Base-by-base conservation (phyloP, 768 basidiomycete genomes). In the Pulveroboletus frians region DNA sequence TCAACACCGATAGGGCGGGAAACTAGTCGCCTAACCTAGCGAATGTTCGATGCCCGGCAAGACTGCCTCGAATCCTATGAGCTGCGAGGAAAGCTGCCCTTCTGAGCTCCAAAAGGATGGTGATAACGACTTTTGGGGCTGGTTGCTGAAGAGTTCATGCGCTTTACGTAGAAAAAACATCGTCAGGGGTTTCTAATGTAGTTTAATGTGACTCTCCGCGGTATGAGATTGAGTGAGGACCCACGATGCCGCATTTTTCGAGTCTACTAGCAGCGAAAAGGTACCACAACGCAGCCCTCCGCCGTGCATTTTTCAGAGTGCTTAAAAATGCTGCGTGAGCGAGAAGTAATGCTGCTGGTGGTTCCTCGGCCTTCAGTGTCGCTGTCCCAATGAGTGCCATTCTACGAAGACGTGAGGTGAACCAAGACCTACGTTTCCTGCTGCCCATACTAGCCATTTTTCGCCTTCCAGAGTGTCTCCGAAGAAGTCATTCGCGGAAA, bases 361-460 rank as follows among this genome's bases (percentile, higher is more conserved):
- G 77, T 72, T 92, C 90, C 70, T 92, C 89, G 68, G 81, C 79
- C 88, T 92, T 75, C 62, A 61, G 47, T 53, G 37, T 44, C 46
- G 53, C 59, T 65, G 49, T 43, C 55, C 61, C 45, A 55, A 60
- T 67, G 53, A 72, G 60, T 49, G 51, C 55, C 40, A 26, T 48
- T 51, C 55, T 53, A 23, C 11, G 31, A 45, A 26, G 18, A 20
- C 20, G 5, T 8, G 27, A 29, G 36, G n/a, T 26, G 29, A 56
- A 29, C 30, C 54, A 21, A 35, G 46, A 76, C 83, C 50, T 71
- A 92, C 89, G 67, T 81, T 81, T 55, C 83, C 85, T 21, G 90
- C 88, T 36, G 90, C 89, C 81, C 81, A 88, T 15, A 89, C 85
- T 5, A 92, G 69, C 90, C 90, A 92, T 47, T 86, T 73, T 55